Percentiles rank a stretch among this genome's conserved stretches.
Conservation (phyloP, 345 rosid species). For the Conringia planisiliqua region DNA sequence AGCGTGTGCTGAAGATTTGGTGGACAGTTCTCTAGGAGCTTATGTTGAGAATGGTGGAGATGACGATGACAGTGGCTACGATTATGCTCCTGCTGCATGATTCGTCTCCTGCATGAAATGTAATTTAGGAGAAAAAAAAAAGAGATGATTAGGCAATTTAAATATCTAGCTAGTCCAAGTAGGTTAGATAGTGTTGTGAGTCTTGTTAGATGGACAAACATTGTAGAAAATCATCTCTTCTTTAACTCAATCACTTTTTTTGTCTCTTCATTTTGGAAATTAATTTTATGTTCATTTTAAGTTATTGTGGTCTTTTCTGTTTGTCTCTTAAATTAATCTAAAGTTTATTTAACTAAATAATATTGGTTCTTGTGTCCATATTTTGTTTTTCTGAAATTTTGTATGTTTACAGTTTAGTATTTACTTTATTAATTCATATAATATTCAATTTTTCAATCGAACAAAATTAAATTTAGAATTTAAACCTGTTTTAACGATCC, state of each 20-base stretch:
- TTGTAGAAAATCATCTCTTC: not conserved
- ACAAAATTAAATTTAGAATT: not conserved
- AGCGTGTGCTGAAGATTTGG: slow-evolving; percentile 14
- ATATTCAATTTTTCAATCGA: not conserved
- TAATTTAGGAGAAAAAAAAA: not conserved
- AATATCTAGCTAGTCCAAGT: not conserved
- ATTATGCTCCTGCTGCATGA: slow-evolving; percentile 34
- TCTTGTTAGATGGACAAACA: slow-evolving; percentile 1
- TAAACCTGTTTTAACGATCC: too few relatives aligned
- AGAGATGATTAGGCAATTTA: not conserved
- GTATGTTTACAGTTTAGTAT: not conserved
- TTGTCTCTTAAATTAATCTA: not conserved
- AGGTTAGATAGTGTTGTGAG: slow-evolving; percentile 11
- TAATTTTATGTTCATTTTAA: not conserved
- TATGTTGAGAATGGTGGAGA: slow-evolving; percentile 29
- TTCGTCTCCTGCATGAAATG: not conserved
- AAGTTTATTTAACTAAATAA: not conserved
- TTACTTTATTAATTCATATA: not conserved
- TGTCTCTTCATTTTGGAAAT: not conserved
- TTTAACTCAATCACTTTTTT: not conserved
- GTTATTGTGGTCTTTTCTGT: not conserved
- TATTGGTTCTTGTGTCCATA: not conserved
- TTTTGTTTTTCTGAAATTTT: too few relatives aligned
- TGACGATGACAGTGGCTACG: slow-evolving; percentile 29
- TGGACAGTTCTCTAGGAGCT: not conserved